Evolutionary conservation across 1,284 basidiomycete species (phyloP), one percentile per base, ranked within the genome.

Genomic region (Rhodotorula sp.): DNA sequence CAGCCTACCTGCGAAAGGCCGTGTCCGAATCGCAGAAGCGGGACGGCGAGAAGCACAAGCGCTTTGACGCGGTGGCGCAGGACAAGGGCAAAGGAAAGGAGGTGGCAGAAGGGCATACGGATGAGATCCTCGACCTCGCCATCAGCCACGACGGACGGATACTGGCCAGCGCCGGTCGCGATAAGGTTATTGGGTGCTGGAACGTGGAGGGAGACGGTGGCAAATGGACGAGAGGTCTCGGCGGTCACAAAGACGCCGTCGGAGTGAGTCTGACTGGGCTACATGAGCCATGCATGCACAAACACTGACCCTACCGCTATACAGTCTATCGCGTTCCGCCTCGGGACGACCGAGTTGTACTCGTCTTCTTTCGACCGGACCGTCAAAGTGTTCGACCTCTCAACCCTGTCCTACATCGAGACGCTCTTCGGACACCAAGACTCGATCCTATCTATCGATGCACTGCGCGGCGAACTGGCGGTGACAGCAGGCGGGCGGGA

Each of bases 391-490:
- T 96, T 91, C 79, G 93, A 95, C 77, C 84, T 94, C 24, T 84
- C 88, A 1, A 88, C 89, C 0, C 87, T 96, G 83, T 91, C 91
- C 7, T 95, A 95, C 78, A 89, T 98, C 68, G 96, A 99, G 80
- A 98, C 95, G 18, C 84, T 99, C 14, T 99, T 97, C 79, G 95
- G 95, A 2, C 95, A 99, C 79, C 96, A 99, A 83, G 95, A 98
- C 79, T 85, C 87, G 30, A 87, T 96, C 33, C 83, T 91, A 18
- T 83, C 84, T 7, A 80, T 99, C 2, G 91, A 94, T 73, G 85
- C 91, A 2, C 85, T 99, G 8, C 87, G 90, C 42, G 87, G 87
- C 5, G 93, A 97, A 78, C 87, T 89, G 0, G 91, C 90, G 15
- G 87, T 98, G 15, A 93, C 89, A 49, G 90, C 90, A 0, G 95